Percentiles rank a stretch among this genome's conserved stretches.
phyloP scores from a whole-genome alignment of 257 asterid genomes.

The Echites panduratus region DNA sequence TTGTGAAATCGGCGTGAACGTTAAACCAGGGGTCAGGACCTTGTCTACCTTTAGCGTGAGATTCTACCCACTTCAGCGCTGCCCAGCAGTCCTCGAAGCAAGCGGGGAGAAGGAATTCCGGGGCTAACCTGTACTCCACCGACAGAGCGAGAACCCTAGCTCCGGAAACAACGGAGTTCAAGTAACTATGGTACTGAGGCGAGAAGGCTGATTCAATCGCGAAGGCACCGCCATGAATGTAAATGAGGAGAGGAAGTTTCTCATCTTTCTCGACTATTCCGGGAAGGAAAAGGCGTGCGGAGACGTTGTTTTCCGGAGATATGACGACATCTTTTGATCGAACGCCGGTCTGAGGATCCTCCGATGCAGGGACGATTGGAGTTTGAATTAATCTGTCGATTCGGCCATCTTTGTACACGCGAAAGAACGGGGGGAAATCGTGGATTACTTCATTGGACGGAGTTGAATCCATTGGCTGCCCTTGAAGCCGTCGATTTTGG shows the following conservation, averaged over 20 bases:
- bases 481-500: not conserved
- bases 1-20: slow-evolving; percentile 37
- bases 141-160: slow-evolving; percentile 52
- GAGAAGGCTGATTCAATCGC: slow-evolving; percentile 54
- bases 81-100: slow-evolving; percentile 62
- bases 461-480: slow-evolving; percentile 8
- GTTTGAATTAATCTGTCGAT: slow-evolving; percentile 21
- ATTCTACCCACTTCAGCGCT: slow-evolving; percentile 49
- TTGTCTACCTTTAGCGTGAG: slow-evolving; percentile 18
- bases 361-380: slow-evolving; percentile 42
- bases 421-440: slow-evolving; percentile 43
- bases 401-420: slow-evolving; percentile 45
- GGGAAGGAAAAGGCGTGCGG: slow-evolving; percentile 60
- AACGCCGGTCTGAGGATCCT: slow-evolving; percentile 41
- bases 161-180: slow-evolving; percentile 35
- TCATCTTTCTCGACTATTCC: slow-evolving; percentile 13
- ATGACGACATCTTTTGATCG: slow-evolving; percentile 44
- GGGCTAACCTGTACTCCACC: slow-evolving; percentile 61
- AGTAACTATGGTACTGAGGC: slow-evolving; percentile 36
- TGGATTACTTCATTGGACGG: slow-evolving; percentile 21
- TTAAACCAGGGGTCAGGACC: slow-evolving; percentile 61
- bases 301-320: slow-evolving; percentile 37
- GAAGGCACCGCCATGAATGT: slow-evolving; percentile 85
- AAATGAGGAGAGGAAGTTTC: slow-evolving; percentile 55
- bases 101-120: slow-evolving; percentile 63